Conservation (phyloP, 2,329 filamentous ascomycete species). For the Penicillium polonicum region DNA sequence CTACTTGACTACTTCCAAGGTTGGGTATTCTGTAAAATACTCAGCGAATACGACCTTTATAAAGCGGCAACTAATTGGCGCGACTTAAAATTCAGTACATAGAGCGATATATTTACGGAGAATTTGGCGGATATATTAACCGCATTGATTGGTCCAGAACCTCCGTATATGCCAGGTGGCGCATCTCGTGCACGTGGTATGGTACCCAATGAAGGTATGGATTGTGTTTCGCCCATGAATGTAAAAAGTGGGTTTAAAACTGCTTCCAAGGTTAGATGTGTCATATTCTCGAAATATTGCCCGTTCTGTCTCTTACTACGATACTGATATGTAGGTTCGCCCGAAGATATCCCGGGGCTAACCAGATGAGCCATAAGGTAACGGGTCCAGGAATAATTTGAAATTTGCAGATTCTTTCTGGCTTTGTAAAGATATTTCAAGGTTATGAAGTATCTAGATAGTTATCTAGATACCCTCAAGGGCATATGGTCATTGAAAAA, state of each 20-base stretch:
- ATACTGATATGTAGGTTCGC: too few species aligned
- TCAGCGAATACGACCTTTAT: neutral
- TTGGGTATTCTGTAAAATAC: neutral
- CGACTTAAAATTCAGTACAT: neutral
- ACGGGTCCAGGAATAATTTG: neutral
- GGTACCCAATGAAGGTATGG: neutral
- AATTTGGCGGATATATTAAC: neutral
- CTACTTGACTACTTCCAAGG: too few species aligned
- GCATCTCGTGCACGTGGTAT: neutral
- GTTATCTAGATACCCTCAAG: neutral
- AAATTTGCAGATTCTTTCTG: neutral
- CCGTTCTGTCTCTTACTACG: too few species aligned
- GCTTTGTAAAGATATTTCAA: neutral
- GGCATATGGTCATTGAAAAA: neutral
- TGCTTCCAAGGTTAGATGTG: neutral
- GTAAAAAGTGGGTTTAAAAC: neutral
- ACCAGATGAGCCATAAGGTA: neutral
- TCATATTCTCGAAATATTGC: neutral
- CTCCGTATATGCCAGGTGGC: slow-evolving; percentile 1
- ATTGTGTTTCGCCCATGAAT: neutral
- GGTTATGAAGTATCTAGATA: neutral
- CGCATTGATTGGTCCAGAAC: neutral
- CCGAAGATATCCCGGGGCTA: slow-evolving; percentile 9
- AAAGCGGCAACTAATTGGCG: neutral
- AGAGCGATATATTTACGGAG: neutral